Evolutionary conservation across 2,329 filamentous ascomycete species (phyloP), one percentile per base, ranked within the genome.

Genomic region (Scytalidium sp.): DNA sequence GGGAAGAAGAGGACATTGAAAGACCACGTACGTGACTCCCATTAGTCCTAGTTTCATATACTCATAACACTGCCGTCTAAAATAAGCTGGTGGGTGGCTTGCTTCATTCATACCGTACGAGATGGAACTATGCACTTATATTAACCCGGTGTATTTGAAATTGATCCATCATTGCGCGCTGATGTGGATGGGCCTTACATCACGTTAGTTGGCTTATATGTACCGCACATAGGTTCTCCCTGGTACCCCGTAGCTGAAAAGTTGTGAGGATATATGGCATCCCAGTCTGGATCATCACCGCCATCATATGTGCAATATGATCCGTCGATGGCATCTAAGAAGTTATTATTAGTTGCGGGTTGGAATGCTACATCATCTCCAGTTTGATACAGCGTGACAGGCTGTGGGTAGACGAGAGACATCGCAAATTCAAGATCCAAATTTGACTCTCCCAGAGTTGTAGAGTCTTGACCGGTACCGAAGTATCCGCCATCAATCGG

Each of bases 31-130:
- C 32, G 73, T 73, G 10, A 78, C 69, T 19, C 77, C 78, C 57
- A 73, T 72, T 25, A 80, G 70, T 17, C 74, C 77, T 2, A 81
- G 71, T 66, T 82, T 81, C 72, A 80, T 73, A 62, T 77, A 81
- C 66, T 81, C 77, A 49, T 69, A 64, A 59, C 78, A 81, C 62
- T 82, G 78, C 3, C 79, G 68, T 44, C 68, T 56, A 52, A 75
- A 71, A 58, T 81, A 82, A 50, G 64, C 66, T 5, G 68, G 65
- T 1, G 75, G 71, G 7, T 76, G 64, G 45, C 75, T 72, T n/a
- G 67, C 71, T 64, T 82, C 78, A 54, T 76, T 75, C 10, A 75
- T 74, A 11, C 70, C 71, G 60, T 83, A 83, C 19, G 73, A 78
- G 17, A 77, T 76, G 20, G 71, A 76, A 48, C 32, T 36, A n/a